Evolutionary conservation across 805 yeast species (phyloP).

Genomic region (Isabelozyma rhagii): DNA sequence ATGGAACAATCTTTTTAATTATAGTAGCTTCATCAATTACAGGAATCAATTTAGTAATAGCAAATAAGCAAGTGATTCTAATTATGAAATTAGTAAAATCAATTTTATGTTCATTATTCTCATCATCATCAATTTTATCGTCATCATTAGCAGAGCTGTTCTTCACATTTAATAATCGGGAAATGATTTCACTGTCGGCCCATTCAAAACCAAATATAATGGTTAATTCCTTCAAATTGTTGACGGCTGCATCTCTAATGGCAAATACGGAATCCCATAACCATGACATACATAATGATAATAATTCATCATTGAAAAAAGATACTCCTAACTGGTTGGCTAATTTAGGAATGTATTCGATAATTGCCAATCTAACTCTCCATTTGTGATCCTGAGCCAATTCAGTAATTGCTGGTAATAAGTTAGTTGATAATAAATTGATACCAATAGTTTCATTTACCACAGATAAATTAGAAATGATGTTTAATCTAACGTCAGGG

Average conservation of each 20-base stretch:
- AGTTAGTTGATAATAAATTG: conserved; percentile 76
- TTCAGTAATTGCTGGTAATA: conserved; percentile 93
- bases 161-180: conserved; percentile 54
- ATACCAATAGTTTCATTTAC: conserved; percentile 96
- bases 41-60: conserved; percentile 78
- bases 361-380: conserved; percentile 96
- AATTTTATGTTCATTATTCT: conserved; percentile 24
- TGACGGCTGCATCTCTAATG: conserved; percentile 93
- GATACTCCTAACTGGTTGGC: conserved; percentile 93
- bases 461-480: conserved; percentile 84
- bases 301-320: conserved; percentile 88
- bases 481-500: conserved; percentile 93
- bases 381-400: conserved; percentile 95
- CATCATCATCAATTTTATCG: conserved; percentile 23
- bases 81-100: conserved; percentile 77
- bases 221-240: conserved; percentile 74
- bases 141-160: conserved; percentile 10
- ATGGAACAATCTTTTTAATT: conserved; percentile 70
- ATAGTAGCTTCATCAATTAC: conserved; percentile 60
- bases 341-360: conserved; percentile 90
- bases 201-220: conserved; percentile 88
- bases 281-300: conserved; percentile 94
- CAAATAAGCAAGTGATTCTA: conserved; percentile 86
- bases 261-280: conserved; percentile 97
- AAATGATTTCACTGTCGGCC: conserved; percentile 83